Base-by-base conservation (phyloP, 2,329 filamentous ascomycete genomes). In the Laburnicola sp. region DNA sequence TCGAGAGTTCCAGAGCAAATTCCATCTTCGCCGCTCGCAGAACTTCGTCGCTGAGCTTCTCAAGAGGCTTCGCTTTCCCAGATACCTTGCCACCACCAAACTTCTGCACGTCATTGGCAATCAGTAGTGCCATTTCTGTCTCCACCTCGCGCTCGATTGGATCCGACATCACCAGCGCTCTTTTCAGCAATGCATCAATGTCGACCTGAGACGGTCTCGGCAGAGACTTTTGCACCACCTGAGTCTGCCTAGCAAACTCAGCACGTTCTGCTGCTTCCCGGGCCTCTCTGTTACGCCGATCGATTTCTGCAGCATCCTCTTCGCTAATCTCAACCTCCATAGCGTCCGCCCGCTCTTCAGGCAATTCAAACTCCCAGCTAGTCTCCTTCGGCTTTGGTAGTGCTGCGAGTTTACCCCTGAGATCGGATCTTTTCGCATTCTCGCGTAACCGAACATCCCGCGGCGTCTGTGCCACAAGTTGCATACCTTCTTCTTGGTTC, bases 331-430 rank as follows among this genome's bases (percentile, higher is more conserved):
- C 80, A 38, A 80, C 76, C 2, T 71, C 71, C 43, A 70, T 62
- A 2, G 76, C 65, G 60, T 94, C 89, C 54, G 82, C 78, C 57
- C 88, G 81, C 57, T 96, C 91, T 35, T 95, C 91, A 0, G 93
- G 93, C 30, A 96, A 76, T 69, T 97, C 93, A 39, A 97, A 84
- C 61, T 97, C 94, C 87, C 90, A 97, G 59, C 97, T 92, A 0
- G 85, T 88, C 66, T 96, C 91, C 67, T 96, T 97, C 0, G 94
- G 94, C 66, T 89, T 95, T 0, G 94, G 94, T 11, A 99, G 80
- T 22, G 89, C 85, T 3, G 90, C 83, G n/a, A 99, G 82, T 36
- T 87, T 83, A 44, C 83, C 80, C 53, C 84, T 84, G 5, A 99
- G 77, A 56, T 87, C 84, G 53, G 84, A 82, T 37, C 86, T 86